Conservation (phyloP, 2,329 filamentous ascomycete genomes). For the Pyrenochaeta sp. region DNA sequence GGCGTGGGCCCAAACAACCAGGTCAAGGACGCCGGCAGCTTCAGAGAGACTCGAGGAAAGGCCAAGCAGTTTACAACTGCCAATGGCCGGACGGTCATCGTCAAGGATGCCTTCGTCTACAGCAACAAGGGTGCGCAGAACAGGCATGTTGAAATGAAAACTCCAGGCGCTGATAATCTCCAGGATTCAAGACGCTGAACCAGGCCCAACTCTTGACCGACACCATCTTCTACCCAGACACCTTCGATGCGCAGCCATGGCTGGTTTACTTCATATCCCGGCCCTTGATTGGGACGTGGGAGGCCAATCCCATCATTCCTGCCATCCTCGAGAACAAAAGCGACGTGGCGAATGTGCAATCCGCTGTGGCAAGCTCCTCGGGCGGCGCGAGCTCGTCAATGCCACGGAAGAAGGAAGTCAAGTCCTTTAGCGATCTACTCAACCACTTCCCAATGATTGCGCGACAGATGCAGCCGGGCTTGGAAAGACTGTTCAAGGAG, state of each 20-base stretch:
- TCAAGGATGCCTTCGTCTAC: constrained; percentile 92
- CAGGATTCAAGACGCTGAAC: constrained; percentile 89
- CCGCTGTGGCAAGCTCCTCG: constrained; percentile 21
- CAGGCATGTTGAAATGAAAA: neutral
- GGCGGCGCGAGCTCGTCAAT: constrained; percentile 48
- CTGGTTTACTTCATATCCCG: constrained; percentile 94
- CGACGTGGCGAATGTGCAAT: constrained; percentile 12
- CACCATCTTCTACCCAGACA: constrained; percentile 85
- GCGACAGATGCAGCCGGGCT: constrained; percentile 89
- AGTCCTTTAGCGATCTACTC: constrained; percentile 86
- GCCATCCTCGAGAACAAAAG: constrained; percentile 54
- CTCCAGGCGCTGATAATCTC: constrained; percentile 19
- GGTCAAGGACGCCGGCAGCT: constrained; percentile 59
- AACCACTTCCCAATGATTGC: constrained; percentile 95
- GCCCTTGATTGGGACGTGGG: constrained; percentile 83
- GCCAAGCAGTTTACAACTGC: constrained; percentile 92
- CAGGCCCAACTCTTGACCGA: constrained; percentile 89
- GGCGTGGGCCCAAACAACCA: constrained; percentile 55
- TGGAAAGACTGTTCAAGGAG: constrained; percentile 89
- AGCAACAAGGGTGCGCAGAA: constrained; percentile 83
- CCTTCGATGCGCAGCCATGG: constrained; percentile 91
- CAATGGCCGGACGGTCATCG: constrained; percentile 90
- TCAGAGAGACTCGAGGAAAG: constrained; percentile 89
- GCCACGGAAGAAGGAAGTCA: constrained; percentile 86
- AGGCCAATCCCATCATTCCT: constrained; percentile 74